Percentiles rank a stretch among this genome's conserved stretches.
These are phyloP conservation scores for Solanum hybrid DNA, from an alignment of 305 asterid genomes.

Conservation along the genomic window DNA sequence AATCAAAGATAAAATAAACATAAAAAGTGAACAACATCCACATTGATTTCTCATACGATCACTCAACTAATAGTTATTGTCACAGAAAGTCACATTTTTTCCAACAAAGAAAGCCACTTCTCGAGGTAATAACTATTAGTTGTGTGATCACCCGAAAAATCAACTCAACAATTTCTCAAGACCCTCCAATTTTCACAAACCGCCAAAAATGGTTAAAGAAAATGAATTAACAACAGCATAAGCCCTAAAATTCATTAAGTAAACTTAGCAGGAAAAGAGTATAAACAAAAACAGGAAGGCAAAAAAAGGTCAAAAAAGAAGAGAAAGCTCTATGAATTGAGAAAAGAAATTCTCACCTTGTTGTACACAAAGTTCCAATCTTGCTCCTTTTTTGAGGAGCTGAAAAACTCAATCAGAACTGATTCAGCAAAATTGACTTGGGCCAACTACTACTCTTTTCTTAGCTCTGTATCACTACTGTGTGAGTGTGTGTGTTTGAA, in stretches of 20 bases:
- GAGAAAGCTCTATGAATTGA: neutral
- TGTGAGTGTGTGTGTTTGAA: neutral
- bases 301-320: neutral
- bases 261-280: neutral
- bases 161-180: neutral
- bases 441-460: neutral
- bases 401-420: neutral
- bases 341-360: constrained; percentile 4
- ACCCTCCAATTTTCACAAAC: neutral
- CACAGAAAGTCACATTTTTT: neutral
- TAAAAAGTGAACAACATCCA: neutral
- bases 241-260: neutral
- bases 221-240: neutral
- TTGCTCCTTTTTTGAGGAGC: neutral
- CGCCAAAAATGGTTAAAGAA: neutral
- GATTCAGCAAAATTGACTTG: neutral
- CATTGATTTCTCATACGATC: neutral
- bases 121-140: neutral
- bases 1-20: neutral
- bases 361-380: neutral
- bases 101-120: neutral
- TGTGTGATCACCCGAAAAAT: neutral
- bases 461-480: neutral
- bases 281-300: neutral
- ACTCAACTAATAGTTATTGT: neutral